Evolutionary conservation across 2,329 filamentous ascomycete genomes (phyloP).

Genomic region (Seiridium unicorne): DNA sequence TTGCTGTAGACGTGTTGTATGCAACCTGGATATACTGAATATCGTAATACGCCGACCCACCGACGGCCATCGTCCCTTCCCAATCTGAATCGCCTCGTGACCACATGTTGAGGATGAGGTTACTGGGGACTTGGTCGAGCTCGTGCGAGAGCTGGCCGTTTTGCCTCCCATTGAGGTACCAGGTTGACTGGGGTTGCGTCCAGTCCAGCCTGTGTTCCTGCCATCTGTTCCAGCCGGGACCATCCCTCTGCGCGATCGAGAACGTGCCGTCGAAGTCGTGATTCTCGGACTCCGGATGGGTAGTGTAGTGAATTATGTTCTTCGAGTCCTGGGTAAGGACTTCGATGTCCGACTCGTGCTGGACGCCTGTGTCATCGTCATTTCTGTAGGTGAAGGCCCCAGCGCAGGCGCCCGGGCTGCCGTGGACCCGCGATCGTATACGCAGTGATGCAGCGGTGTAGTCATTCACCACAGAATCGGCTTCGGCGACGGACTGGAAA

Average conservation of each 20-base stretch:
- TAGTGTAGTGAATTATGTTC: neutral
- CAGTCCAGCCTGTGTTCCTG: constrained; percentile 1
- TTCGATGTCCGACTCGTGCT: neutral
- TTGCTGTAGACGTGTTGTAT: neutral
- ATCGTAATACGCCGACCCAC: neutral
- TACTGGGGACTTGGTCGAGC: neutral
- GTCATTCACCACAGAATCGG: neutral
- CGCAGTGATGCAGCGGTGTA: neutral
- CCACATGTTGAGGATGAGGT: constrained; percentile 1
- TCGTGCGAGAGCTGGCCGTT: neutral
- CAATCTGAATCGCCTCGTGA: neutral
- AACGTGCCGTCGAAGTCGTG: neutral
- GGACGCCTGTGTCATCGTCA: neutral
- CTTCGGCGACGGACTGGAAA: neutral
- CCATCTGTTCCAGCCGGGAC: neutral
- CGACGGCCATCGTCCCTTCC: neutral
- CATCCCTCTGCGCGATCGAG: neutral
- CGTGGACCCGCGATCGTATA: neutral
- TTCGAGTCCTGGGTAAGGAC: neutral
- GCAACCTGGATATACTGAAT: neutral
- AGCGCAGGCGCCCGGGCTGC: neutral
- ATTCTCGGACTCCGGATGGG: neutral
- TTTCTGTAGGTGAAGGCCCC: neutral
- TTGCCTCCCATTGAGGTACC: neutral
- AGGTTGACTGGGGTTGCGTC: neutral